Base-by-base conservation (phyloP, 495 filamentous ascomycete genomes). In the Hyaloscypha hepaticicola region DNA sequence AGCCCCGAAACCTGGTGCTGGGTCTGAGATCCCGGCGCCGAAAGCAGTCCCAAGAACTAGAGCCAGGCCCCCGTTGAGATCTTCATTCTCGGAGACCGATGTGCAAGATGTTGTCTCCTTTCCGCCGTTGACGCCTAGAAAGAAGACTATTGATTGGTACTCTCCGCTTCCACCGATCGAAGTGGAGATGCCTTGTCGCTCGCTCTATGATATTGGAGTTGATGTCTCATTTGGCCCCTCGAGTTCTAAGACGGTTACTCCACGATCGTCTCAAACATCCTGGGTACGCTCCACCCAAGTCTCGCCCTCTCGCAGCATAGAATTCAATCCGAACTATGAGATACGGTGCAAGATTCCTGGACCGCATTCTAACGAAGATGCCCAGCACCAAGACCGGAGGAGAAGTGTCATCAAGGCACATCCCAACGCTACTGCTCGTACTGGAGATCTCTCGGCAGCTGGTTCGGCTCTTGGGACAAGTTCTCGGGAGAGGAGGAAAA, bases 131-230 rank as follows among this genome's bases (percentile, higher is more conserved):
- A 29, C 55, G 3, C 27, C 53, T 4, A 59, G 69, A 48, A 67
- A 66, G 31, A 50, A 31, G 2, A 66, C 69, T 2, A 59, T 25
- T 21, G 69, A 71, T 38, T 68, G 69, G 69, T 51, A 29, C 27
- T 63, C 62, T 11, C 69, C 69, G 8, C 56, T 71, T 14, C 69
- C 66, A n/a, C 62, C 55, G 19, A 68, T 71, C 3, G 60, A 64
- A 50, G 51, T 41, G 26, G 11, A 33, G 38, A 45, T 45, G 38
- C 19, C 19, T 26, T 49, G 57, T 29, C 16, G 31, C 48, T 60
- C 38, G 0, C 52, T 68, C 5, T 61, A 68, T 41, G 52, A 64
- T 24, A 27, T 60, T 5, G 68, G 64, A 1, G 8, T 70, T 3
- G 68, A 66, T 64, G 55, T 55, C 2, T 53, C 11, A 16, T 55